A percentile compares a stretch with the other conserved stretches of the same genome.
phyloP scores from a whole-genome alignment of 345 rosid species.

The Moricandia moricandioides region DNA sequence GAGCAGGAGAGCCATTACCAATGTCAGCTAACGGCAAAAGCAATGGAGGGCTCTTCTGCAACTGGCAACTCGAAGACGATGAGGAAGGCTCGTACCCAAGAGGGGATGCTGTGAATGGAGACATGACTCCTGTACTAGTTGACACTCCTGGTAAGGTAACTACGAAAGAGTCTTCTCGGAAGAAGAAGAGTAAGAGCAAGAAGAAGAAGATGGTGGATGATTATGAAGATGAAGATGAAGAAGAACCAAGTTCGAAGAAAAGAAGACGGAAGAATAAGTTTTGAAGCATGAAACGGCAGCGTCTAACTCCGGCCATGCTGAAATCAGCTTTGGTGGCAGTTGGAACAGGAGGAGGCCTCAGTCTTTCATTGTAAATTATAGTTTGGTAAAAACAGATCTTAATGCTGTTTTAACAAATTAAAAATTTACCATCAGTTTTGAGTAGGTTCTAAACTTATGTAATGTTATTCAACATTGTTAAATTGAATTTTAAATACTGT shows the following conservation, averaged over 20 bases:
- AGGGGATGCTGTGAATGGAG: constrained; percentile 41
- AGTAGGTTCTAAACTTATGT: neutral
- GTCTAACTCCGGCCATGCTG: neutral
- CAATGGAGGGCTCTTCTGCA: constrained; percentile 55
- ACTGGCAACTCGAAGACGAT: constrained; percentile 75
- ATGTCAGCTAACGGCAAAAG: constrained; percentile 30
- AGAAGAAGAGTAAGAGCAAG: constrained; percentile 43
- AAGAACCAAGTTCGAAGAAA: constrained; percentile 43
- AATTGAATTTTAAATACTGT: neutral
- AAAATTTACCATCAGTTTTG: constrained; percentile 33
- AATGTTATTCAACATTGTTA: constrained; percentile 7
- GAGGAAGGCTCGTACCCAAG: constrained; percentile 70
- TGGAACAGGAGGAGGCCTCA: neutral
- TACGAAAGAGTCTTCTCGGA: constrained; percentile 44
- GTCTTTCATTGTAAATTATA: constrained; percentile 14
- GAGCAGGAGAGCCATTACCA: constrained; percentile 86
- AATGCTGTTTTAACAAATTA: constrained; percentile 32
- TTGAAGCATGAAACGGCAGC: neutral
- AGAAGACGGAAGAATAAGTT: constrained; percentile 17
- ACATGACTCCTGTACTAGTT: constrained; percentile 29
- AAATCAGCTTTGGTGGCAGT: constrained; percentile 1
- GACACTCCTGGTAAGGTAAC: constrained; percentile 55
- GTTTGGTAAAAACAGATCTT: constrained; percentile 30
- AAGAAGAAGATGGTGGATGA: constrained; percentile 34
- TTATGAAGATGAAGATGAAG: constrained; percentile 24